phyloP scores from a whole-genome alignment of 768 basidiomycete species.

The Lactarius vividus region DNA sequence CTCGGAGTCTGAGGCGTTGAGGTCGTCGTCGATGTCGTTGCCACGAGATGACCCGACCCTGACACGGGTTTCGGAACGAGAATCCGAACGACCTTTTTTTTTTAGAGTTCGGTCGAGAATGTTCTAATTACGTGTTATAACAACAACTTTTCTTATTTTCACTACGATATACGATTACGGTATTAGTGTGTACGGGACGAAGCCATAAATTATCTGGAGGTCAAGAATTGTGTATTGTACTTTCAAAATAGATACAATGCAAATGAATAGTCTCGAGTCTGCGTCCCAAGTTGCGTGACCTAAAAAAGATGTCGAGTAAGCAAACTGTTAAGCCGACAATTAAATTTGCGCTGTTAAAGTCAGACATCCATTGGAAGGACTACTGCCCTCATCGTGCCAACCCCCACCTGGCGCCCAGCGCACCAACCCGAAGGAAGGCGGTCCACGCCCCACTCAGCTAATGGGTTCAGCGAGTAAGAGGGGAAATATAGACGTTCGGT shows the following conservation, averaged over 20 bases:
- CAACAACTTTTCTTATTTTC: no score
- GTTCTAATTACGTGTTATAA: no score
- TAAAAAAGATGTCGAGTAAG: not conserved
- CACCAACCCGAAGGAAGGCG: constrained; percentile 47
- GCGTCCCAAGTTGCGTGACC: no score
- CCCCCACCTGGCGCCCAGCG: constrained; percentile 75
- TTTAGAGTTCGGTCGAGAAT: not conserved
- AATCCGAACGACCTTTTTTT: not conserved
- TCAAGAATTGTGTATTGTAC: no score
- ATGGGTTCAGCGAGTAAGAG: constrained; percentile 66
- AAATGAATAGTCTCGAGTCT: no score
- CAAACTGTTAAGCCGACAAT: not conserved
- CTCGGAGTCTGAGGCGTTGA: constrained; percentile 7
- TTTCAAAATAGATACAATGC: no score
- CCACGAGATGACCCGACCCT: not conserved
- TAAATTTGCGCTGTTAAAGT: constrained; percentile 34
- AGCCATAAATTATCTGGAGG: no score
- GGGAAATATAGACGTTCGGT: constrained; percentile 70
- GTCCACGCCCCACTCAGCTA: constrained; percentile 59
- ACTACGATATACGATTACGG: no score
- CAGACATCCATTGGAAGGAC: constrained; percentile 91
- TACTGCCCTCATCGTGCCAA: constrained; percentile 63
- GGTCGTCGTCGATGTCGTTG: not conserved
- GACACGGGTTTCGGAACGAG: not conserved
- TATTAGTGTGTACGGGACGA: no score